phyloP scores from a whole-genome alignment of 345 rosid genomes.

The Eucalyptus erythrocorys region DNA sequence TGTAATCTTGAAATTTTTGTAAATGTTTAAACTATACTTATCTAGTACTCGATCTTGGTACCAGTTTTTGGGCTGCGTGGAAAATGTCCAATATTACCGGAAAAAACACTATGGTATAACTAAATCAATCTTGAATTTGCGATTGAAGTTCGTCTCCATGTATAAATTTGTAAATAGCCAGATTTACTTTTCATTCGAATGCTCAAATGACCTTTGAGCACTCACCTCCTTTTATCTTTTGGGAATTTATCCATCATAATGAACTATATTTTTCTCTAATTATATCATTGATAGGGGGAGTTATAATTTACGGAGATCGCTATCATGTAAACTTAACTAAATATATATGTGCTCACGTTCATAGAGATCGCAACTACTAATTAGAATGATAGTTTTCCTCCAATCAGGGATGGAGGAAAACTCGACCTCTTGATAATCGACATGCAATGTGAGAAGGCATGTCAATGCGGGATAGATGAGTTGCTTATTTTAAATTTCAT shows the following conservation, averaged over 20 bases:
- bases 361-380: background rate
- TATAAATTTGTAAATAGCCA: background rate
- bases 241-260: background rate
- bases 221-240: background rate
- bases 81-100: too few relatives aligned
- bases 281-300: background rate
- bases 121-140: background rate
- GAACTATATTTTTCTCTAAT: background rate
- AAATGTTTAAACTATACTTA: rapidly evolving
- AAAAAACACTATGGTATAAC: background rate
- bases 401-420: background rate
- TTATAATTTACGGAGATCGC: background rate
- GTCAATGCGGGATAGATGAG: background rate
- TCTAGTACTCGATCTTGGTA: rapidly evolving
- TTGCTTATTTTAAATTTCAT: background rate
- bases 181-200: background rate
- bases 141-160: background rate
- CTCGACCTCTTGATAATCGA: background rate
- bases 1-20: rapidly evolving
- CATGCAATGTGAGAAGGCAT: background rate
- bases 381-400: background rate
- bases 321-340: background rate
- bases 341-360: background rate
- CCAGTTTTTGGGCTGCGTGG: rapidly evolving
- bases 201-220: background rate